These are phyloP conservation scores for Chenopodium suecicum DNA, from an alignment of 148 eudicot species.

Conservation along the genomic window DNA sequence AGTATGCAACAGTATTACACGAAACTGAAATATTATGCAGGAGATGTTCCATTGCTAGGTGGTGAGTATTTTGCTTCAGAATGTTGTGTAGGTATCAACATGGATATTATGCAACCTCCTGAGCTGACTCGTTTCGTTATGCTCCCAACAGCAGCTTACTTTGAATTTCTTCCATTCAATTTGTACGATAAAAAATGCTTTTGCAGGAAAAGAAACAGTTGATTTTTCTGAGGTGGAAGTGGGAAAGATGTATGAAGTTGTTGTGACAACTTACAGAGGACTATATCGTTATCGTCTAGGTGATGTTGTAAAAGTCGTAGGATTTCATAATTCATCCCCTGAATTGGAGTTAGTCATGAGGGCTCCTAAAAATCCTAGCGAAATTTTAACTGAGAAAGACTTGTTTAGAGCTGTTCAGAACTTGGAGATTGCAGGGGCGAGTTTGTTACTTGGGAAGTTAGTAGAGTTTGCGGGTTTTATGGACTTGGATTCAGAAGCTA, in stretches of 20 bases:
- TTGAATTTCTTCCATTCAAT: slow-evolving; percentile 42
- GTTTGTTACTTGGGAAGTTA: slow-evolving; percentile 8
- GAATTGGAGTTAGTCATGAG: slow-evolving; percentile 40
- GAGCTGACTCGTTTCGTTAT: background rate
- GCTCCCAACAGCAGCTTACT: slow-evolving; percentile 20
- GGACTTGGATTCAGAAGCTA: slow-evolving; percentile 23
- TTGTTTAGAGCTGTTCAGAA: slow-evolving; percentile 30
- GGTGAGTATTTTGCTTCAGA: background rate
- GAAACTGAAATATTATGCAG: slow-evolving; percentile 38
- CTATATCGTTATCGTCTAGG: slow-evolving; percentile 44
- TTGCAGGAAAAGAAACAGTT: slow-evolving; percentile 27
- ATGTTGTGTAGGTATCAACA: slow-evolving; percentile 38
- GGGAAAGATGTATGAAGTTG: slow-evolving; percentile 47
- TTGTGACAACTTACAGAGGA: slow-evolving; percentile 46
- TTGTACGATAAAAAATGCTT: slow-evolving; percentile 5
- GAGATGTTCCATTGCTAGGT: slow-evolving; percentile 34
- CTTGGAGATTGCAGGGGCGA: slow-evolving; percentile 25
- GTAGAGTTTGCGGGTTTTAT: slow-evolving; percentile 30
- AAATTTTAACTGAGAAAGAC: slow-evolving; percentile 41
- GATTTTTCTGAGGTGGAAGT: slow-evolving; percentile 40
- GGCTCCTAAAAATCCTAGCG: slow-evolving; percentile 44
- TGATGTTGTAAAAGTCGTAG: slow-evolving; percentile 44
- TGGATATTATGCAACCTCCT: slow-evolving; percentile 12
- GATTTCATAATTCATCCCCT: slow-evolving; percentile 45
- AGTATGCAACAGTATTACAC: slow-evolving; percentile 40